These are phyloP conservation scores for Phytophthora hybrid DNA, from an alignment of 352 stramenopile species.

Conservation along the genomic window DNA sequence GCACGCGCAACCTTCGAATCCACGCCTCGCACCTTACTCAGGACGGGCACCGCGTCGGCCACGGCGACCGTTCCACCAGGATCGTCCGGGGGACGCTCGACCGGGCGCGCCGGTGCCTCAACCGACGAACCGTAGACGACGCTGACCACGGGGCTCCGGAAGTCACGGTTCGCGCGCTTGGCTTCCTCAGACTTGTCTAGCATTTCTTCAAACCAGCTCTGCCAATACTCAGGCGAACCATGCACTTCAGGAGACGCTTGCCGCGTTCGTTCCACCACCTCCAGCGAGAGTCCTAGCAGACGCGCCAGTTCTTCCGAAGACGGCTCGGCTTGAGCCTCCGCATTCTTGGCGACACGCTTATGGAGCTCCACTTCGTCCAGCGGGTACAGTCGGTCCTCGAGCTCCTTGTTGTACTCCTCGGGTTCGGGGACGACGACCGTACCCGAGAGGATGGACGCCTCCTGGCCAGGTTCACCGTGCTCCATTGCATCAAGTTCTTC, in stretches of 20 bases:
- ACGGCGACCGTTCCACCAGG: neutral
- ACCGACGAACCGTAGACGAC: neutral
- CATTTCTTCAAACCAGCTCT: neutral
- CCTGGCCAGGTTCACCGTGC: neutral
- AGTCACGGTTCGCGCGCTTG: slow-evolving; percentile 9
- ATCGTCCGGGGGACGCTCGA: neutral
- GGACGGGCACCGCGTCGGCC: neutral
- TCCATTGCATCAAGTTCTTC: neutral
- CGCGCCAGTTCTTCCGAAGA: neutral
- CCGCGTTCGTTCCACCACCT: neutral
- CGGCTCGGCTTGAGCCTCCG: neutral
- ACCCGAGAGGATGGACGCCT: neutral
- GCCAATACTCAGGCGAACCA: slow-evolving; percentile 3
- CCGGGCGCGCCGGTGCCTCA: too few relatives aligned
- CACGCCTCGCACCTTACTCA: neutral
- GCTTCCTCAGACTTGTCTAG: neutral
- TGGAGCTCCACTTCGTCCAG: too few relatives aligned
- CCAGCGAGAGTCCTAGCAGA: neutral
- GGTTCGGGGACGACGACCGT: neutral
- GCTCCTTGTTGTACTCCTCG: too few relatives aligned
- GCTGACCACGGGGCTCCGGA: neutral
- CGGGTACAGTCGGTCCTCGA: too few relatives aligned
- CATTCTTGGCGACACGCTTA: too few relatives aligned
- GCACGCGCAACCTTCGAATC: neutral
- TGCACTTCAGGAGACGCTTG: neutral